Evolutionary conservation across 2,329 filamentous ascomycete species (phyloP).

Genomic region (Aureobasidium sp.): DNA sequence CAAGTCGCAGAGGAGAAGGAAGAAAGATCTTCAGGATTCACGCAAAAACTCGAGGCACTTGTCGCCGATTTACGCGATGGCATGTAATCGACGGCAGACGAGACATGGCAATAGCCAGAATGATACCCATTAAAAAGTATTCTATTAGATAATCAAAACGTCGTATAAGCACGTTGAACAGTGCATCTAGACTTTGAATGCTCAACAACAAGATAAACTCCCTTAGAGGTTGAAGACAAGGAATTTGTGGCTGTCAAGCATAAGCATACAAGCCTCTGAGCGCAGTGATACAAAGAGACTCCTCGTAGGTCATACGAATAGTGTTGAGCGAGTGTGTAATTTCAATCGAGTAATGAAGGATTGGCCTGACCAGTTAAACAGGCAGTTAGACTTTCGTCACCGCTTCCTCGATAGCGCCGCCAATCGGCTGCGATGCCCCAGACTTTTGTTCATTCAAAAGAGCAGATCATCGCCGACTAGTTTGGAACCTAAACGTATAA

Average conservation of each 20-base stretch:
- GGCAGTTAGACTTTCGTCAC: slow-evolving; percentile 9
- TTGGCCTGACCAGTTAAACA: slow-evolving; percentile 4
- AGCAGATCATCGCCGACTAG: slow-evolving; percentile 3
- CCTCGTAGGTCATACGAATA: not conserved
- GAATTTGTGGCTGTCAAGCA: not conserved
- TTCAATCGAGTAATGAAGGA: slow-evolving; percentile 10
- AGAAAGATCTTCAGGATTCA: slow-evolving; percentile 44
- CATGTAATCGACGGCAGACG: not conserved
- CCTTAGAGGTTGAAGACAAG: too few relatives aligned
- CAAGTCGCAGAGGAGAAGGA: slow-evolving; percentile 42
- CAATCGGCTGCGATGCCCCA: slow-evolving; percentile 8
- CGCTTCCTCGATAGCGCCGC: not conserved
- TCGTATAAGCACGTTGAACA: slow-evolving; percentile 2
- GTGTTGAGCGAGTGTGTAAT: not conserved
- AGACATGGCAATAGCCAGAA: not conserved
- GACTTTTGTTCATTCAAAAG: slow-evolving; percentile 12
- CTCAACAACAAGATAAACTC: not conserved
- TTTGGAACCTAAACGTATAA: not conserved
- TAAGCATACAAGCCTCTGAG: not conserved
- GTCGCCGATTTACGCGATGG: slow-evolving; percentile 27
- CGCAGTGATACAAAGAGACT: not conserved
- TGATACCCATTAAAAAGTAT: slow-evolving; percentile 6
- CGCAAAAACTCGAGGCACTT: slow-evolving; percentile 47
- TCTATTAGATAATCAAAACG: slow-evolving; percentile 6
- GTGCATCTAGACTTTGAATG: not conserved